Conservation (phyloP, 2,329 filamentous ascomycete species). For the Colletotrichum paranaense region DNA sequence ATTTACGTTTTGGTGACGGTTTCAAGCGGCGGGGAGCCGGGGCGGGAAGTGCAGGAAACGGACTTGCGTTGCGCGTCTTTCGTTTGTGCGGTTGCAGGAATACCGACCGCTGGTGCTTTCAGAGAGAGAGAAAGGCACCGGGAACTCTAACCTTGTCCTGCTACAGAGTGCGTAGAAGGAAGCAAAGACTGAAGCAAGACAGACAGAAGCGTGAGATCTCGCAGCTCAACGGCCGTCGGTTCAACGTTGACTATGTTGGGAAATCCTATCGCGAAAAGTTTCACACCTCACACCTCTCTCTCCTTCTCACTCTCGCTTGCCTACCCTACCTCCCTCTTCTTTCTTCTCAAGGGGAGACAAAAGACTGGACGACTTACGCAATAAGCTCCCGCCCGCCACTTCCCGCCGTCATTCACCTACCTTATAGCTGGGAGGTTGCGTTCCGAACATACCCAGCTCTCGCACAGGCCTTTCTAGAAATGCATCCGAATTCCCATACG, state of each 20-base stretch:
- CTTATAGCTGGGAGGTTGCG: neutral
- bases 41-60: neutral
- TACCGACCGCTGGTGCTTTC: neutral
- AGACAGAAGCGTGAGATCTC: neutral
- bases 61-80: neutral
- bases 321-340: neutral
- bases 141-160: slow-evolving; percentile 14
- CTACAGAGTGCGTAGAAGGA: neutral
- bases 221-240: neutral
- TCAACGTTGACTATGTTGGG: neutral
- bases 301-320: neutral
- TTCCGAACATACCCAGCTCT: neutral
- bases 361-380: neutral
- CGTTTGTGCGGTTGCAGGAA: neutral
- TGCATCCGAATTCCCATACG: slow-evolving; percentile 3
- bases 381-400: slow-evolving; percentile 1
- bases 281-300: neutral
- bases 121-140: neutral
- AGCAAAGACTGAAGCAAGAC: neutral
- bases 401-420: neutral
- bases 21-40: slow-evolving; percentile 1
- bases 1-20: slow-evolving; percentile 1
- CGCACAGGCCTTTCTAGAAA: slow-evolving; percentile 15
- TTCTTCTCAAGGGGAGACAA: neutral
- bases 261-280: neutral